Evolutionary conservation across 2,329 filamentous ascomycete species (phyloP).

Genomic region (Trichoderma citrinoviride): DNA sequence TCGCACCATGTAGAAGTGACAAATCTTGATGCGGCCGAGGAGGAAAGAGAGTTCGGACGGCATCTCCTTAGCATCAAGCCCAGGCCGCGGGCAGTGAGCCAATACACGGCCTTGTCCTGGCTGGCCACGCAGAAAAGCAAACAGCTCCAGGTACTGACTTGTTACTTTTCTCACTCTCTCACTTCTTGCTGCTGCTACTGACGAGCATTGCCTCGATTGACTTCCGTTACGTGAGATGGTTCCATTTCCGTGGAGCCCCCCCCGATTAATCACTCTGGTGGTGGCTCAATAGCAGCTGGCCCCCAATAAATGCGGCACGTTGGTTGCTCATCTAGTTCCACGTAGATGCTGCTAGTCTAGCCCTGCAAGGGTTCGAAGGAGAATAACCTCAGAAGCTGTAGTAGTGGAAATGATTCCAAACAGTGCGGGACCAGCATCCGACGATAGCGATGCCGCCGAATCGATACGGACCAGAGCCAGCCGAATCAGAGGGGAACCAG

Average conservation of each 20-base stretch:
- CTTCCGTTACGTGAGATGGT: background rate
- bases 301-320: slow-evolving; percentile 18
- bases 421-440: background rate
- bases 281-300: background rate
- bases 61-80: background rate
- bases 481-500: background rate
- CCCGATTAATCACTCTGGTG: background rate
- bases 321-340: background rate
- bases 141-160: background rate
- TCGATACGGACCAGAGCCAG: background rate
- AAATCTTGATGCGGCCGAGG: background rate
- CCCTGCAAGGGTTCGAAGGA: background rate
- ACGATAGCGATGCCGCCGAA: background rate
- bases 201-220: no score
- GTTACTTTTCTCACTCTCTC: background rate
- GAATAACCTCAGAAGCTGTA: background rate
- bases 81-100: background rate
- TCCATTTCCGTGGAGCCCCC: background rate
- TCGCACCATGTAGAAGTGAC: slow-evolving; percentile 17
- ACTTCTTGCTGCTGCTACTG: background rate
- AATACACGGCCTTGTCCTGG: background rate
- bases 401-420: slow-evolving; percentile 15
- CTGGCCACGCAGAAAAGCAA: no score
- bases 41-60: background rate
- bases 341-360: background rate